Evolutionary conservation across 2,329 filamentous ascomycete species (phyloP).

Genomic region (Pseudonectria foliicola): DNA sequence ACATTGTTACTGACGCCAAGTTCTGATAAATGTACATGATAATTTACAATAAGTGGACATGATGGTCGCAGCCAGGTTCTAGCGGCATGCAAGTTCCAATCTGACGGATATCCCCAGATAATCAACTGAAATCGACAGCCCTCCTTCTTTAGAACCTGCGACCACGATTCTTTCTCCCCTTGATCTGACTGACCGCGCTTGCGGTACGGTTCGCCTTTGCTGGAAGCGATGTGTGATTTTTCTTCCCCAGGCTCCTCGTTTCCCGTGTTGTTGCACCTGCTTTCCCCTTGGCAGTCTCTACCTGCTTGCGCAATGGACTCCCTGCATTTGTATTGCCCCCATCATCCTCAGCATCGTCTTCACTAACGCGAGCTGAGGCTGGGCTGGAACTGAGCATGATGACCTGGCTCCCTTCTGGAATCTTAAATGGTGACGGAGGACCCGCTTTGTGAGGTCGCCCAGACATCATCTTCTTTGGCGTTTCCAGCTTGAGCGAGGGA

Average conservation of each 20-base stretch:
- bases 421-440: conserved; percentile 14
- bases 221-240: conserved; percentile 13
- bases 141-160: conserved; percentile 13
- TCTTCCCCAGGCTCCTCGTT: conserved; percentile 15
- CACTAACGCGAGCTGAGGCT: conserved; percentile 9
- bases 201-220: conserved; percentile 10
- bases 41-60: too few species aligned
- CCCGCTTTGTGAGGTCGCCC: conserved; percentile 10
- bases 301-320: conserved; percentile 10
- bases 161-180: conserved; percentile 13
- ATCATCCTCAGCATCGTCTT: conserved; percentile 15
- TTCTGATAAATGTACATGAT: too few species aligned
- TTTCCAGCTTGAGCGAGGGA: conserved; percentile 3
- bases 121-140: background rate
- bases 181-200: conserved; percentile 19
- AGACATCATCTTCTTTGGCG: conserved; percentile 4
- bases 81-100: too few species aligned
- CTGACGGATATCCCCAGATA: too few species aligned
- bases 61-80: too few species aligned
- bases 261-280: conserved; percentile 7
- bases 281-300: conserved; percentile 16
- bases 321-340: conserved; percentile 17
- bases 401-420: conserved; percentile 26
- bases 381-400: conserved; percentile 26
- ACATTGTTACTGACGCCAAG: too few species aligned